Percentiles rank a stretch among this genome's conserved stretches.
Evolutionary conservation across 1,139 yeast species (phyloP).

Genomic region (Yamadazyma diospyri): DNA sequence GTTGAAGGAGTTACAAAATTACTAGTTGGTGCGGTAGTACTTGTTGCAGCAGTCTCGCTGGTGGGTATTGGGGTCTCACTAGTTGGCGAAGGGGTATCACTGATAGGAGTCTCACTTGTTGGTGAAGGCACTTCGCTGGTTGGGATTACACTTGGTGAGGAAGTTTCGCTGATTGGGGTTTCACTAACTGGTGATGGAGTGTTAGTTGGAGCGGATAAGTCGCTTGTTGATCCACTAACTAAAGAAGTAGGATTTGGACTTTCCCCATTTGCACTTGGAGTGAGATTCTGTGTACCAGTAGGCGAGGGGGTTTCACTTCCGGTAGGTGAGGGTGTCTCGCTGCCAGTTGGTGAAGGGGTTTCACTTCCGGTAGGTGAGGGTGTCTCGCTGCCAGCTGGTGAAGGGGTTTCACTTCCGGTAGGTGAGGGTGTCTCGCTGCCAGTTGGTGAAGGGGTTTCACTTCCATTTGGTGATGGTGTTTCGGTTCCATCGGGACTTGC

Average conservation of each 20-base stretch:
- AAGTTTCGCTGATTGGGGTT: slow-evolving; percentile 6
- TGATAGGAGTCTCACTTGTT: slow-evolving; percentile 5
- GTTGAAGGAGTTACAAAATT: slow-evolving; percentile 1
- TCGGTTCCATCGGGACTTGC: not conserved
- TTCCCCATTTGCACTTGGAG: slow-evolving; percentile 2
- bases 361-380: slow-evolving; percentile 1
- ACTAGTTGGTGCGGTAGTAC: slow-evolving; percentile 1
- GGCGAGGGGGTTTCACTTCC: not conserved
- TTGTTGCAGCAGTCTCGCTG: not conserved
- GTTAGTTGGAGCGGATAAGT: not conserved
- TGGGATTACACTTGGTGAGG: slow-evolving; percentile 2
- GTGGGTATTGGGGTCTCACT: slow-evolving; percentile 8
- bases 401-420: not conserved
- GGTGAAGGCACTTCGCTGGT: slow-evolving; percentile 6
- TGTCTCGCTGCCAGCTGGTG: not conserved
- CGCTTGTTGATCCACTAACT: no score
- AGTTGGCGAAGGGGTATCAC: slow-evolving; percentile 8
- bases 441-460: no score
- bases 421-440: no score
- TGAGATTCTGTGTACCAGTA: not conserved
- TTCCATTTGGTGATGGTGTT: not conserved
- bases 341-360: slow-evolving; percentile 1
- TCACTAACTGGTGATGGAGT: slow-evolving; percentile 6
- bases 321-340: not conserved
- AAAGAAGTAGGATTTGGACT: no score